Percentiles rank a stretch among this genome's conserved stretches.
Conservation (phyloP, 2,329 filamentous ascomycete genomes). For the Alternaria brassicae region DNA sequence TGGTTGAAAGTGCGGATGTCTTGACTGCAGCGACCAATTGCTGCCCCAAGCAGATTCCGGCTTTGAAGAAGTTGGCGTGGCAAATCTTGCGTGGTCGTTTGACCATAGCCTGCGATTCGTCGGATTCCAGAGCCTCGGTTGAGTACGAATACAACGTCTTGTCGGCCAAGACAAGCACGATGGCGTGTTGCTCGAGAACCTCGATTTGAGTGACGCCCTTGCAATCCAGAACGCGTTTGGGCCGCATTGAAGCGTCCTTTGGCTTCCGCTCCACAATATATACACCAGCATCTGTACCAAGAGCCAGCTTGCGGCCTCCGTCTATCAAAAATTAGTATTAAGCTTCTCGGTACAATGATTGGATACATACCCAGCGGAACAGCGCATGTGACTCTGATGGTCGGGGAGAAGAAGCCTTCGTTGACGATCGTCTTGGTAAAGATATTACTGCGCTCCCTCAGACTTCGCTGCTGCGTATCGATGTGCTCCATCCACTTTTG, state of each 20-base stretch:
- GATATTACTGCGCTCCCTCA: slow-evolving; percentile 77
- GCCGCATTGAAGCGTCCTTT: slow-evolving; percentile 75
- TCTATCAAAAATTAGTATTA: slow-evolving; percentile 61
- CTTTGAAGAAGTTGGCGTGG: slow-evolving; percentile 98
- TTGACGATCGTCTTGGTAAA: slow-evolving; percentile 73
- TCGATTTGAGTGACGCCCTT: slow-evolving; percentile 93
- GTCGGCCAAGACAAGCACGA: slow-evolving; percentile 89
- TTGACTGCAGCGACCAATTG: slow-evolving; percentile 97
- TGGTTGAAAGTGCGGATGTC: slow-evolving; percentile 89
- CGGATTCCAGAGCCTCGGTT: slow-evolving; percentile 82
- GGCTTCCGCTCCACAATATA: slow-evolving; percentile 91
- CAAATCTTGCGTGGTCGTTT: slow-evolving; percentile 96
- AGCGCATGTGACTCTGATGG: slow-evolving; percentile 91
- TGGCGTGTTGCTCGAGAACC: slow-evolving; percentile 91
- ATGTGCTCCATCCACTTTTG: slow-evolving; percentile 99
- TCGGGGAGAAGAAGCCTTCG: slow-evolving; percentile 88
- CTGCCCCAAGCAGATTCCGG: slow-evolving; percentile 90
- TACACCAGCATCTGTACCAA: slow-evolving; percentile 92
- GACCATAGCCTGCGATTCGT: slow-evolving; percentile 74
- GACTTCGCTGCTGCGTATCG: slow-evolving; percentile 83
- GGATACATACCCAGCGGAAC: slow-evolving; percentile 78
- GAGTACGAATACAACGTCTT: slow-evolving; percentile 92
- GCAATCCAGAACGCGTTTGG: slow-evolving; percentile 83
- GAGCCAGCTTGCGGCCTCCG: slow-evolving; percentile 91
- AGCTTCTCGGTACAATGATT: neutral